Base-by-base conservation (phyloP, 2,329 filamentous ascomycete genomes). In the Pseudogymnoascus sp. region DNA sequence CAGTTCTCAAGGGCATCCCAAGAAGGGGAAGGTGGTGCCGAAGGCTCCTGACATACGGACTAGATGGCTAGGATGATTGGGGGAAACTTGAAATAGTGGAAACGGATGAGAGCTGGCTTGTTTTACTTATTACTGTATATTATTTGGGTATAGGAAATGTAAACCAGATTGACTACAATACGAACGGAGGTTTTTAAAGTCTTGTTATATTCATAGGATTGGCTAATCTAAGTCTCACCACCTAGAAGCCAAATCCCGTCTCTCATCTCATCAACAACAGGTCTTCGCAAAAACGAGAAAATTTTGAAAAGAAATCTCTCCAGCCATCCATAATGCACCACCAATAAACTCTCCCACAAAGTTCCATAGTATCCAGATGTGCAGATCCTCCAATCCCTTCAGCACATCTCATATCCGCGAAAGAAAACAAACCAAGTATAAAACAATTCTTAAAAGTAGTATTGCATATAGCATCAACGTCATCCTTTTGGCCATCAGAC, bases 1-100 rank as follows among this genome's bases (percentile, higher is more conserved):
- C 14, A 60, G 59, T 42, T 6, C 35, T 60, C 38, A 60, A 25
- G 59, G 59, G 7, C 33, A 35, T 28, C 59, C 59, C 12, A 60
- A 42, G 21, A 60, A 60, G 59, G 59, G 35, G 12, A 60, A 60
- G 59, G 59, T 25, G 33, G 59, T 60, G 11, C 33, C 59, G 21
- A 60, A 14, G 18, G 59, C 10, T 10, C 50, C 50, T 14, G 50
- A 56, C 0, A 16, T 5, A 14, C 16, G 28, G 28, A 56, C 3
- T 12, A 33, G 50, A 56, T 56, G 28, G n/a, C 50, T 56, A 3
- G 50, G 50, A 14, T 56, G 16, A 56, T 33, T 18, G 5, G 50
- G 33, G 5, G 28, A 35, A 8, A n/a, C n/a, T 33, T 12, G 10
- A 56, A 56, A 7, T 53, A 3, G n/a, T 31, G 25, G n/a, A 56